These are phyloP conservation scores for Sporisorium graminicola DNA, from an alignment of 1,284 basidiomycete species.

Conservation along the genomic window DNA sequence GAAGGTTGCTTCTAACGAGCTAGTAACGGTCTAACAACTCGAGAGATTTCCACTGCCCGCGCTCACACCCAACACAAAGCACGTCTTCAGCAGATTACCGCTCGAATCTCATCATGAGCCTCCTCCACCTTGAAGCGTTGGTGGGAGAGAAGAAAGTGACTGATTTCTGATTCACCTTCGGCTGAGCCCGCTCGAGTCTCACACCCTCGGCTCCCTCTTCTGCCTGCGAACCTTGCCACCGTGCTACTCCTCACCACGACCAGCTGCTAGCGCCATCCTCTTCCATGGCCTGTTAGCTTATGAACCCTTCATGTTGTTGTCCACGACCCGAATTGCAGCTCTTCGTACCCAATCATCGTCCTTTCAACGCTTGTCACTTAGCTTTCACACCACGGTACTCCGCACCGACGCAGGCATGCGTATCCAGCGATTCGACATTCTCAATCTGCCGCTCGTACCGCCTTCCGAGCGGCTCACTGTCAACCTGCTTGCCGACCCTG, in stretches of 20 bases:
- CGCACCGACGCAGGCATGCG: slow-evolving; percentile 18
- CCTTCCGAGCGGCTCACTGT: slow-evolving; percentile 76
- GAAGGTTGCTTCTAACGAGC: not conserved
- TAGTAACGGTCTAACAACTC: not conserved
- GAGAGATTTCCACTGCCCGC: slow-evolving; percentile 2
- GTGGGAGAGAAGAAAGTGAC: no score
- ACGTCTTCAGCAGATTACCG: slow-evolving; percentile 7
- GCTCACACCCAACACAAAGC: slow-evolving; percentile 3
- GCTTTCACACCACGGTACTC: slow-evolving; percentile 12
- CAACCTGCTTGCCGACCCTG: slow-evolving; percentile 79
- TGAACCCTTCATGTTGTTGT: slow-evolving; percentile 20
- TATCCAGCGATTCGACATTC: slow-evolving; percentile 37
- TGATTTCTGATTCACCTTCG: slow-evolving; percentile 18
- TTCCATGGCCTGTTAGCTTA: not conserved
- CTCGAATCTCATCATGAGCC: slow-evolving; percentile 7
- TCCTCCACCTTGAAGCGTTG: no score
- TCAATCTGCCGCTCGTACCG: slow-evolving; percentile 76
- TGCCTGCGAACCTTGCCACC: not conserved
- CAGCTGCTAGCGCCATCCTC: not conserved
- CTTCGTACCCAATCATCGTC: slow-evolving; percentile 15
- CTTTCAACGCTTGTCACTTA: not conserved
- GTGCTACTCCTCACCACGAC: slow-evolving; percentile 5
- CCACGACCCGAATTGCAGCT: slow-evolving; percentile 14
- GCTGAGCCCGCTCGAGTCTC: not conserved
- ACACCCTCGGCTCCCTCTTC: not conserved